A percentile compares a stretch with the other conserved stretches of the same genome.
Evolutionary conservation across 176 grass and related monocot species (phyloP).

Genomic region (Musa schizocarpa): DNA sequence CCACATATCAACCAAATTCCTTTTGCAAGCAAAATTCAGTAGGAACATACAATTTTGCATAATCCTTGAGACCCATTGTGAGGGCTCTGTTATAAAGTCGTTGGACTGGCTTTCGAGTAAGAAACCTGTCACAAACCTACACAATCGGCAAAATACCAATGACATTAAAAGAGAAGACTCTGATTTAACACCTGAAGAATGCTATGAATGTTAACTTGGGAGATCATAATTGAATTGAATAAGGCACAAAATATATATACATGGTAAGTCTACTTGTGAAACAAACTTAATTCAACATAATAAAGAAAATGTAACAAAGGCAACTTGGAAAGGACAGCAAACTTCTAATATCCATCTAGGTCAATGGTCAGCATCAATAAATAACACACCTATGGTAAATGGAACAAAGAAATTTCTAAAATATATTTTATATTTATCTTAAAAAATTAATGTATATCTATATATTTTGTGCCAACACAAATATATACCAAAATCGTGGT

Average conservation of each 20-base stretch:
- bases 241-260: not conserved
- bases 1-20: not conserved
- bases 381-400: no score
- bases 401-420: no score
- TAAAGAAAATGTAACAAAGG: not conserved
- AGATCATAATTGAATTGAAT: not conserved
- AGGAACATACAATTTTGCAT: slow-evolving; percentile 11
- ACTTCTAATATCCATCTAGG: no score
- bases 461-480: no score
- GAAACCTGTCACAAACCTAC: slow-evolving; percentile 14
- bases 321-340: not conserved
- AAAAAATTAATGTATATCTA: no score
- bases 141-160: not conserved
- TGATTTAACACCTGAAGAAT: not conserved
- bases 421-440: no score
- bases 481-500: no score
- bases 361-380: no score
- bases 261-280: not conserved
- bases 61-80: slow-evolving; percentile 8
- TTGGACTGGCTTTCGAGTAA: slow-evolving; percentile 4
- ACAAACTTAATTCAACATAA: not conserved
- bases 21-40: not conserved
- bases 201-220: not conserved
- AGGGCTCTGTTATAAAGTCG: slow-evolving; percentile 13
- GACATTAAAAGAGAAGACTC: not conserved